Evolutionary conservation across 2,329 filamentous ascomycete genomes (phyloP).

Genomic region (Stemphylium lycopersici): DNA sequence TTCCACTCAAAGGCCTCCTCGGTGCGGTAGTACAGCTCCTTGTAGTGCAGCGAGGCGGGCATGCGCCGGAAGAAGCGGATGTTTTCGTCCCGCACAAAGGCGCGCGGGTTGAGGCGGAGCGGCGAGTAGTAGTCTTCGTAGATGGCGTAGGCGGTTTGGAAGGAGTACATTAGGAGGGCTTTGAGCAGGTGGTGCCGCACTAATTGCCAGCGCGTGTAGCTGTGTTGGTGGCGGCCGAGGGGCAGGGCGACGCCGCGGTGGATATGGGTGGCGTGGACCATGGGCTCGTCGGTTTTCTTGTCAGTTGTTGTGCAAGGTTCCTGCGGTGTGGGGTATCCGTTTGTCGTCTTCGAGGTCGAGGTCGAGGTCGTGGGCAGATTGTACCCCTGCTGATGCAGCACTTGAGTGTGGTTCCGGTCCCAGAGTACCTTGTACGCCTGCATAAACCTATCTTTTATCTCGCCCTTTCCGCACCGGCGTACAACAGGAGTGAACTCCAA

Average conservation of each 20-base stretch:
- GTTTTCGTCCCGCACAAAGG: background rate
- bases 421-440: conserved; percentile 20
- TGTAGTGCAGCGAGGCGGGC: conserved; percentile 3
- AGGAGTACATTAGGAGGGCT: background rate
- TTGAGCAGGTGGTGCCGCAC: conserved; percentile 6
- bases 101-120: background rate
- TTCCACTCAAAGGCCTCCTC: conserved; percentile 15
- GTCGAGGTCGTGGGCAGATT: background rate
- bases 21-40: conserved; percentile 6
- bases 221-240: background rate
- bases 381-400: background rate
- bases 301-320: background rate
- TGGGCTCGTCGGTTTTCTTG: conserved; percentile 8
- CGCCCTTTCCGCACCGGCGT: background rate
- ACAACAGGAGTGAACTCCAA: conserved; percentile 9
- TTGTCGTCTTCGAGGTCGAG: background rate
- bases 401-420: conserved; percentile 6
- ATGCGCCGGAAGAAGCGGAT: conserved; percentile 11
- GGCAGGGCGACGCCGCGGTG: background rate
- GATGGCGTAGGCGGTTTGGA: background rate
- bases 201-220: conserved; percentile 6
- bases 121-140: conserved; percentile 2
- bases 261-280: background rate
- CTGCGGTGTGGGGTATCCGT: background rate
- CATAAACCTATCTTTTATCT: conserved; percentile 2